Conservation (phyloP, 257 asterid genomes). For the Ilex asprella region DNA sequence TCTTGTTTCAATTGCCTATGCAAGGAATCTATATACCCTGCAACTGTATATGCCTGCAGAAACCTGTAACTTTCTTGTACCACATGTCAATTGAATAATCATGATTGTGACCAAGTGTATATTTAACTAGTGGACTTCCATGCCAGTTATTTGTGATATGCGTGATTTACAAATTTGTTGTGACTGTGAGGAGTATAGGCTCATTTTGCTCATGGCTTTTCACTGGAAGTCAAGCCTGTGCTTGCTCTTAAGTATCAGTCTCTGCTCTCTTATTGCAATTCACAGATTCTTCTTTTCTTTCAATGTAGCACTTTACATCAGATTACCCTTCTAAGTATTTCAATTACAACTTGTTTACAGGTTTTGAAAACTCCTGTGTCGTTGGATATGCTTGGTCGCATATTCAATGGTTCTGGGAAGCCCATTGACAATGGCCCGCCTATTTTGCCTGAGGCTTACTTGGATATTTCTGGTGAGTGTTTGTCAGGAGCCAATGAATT, state of each 20-base stretch:
- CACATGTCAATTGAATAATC: no score
- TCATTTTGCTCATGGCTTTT: no score
- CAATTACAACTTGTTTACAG: constrained; percentile 13
- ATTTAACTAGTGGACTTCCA: no score
- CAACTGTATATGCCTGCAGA: neutral
- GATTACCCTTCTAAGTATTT: constrained; percentile 4
- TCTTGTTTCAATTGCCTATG: no score
- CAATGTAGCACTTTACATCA: no score
- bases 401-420: constrained; percentile 65
- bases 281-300: neutral
- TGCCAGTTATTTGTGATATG: no score
- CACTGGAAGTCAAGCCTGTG: no score
- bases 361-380: constrained; percentile 61
- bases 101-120: no score
- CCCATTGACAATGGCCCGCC: constrained; percentile 99
- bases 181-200: no score
- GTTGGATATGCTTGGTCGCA: constrained; percentile 65
- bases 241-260: no score
- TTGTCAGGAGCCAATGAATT: constrained; percentile 3
- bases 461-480: constrained; percentile 91
- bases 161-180: no score
- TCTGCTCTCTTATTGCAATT: neutral
- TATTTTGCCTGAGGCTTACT: constrained; percentile 94
- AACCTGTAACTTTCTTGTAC: no score
- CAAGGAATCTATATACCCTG: neutral